Evolutionary conservation across 306 rosid species (phyloP).

Genomic region (Prunus davidiana): DNA sequence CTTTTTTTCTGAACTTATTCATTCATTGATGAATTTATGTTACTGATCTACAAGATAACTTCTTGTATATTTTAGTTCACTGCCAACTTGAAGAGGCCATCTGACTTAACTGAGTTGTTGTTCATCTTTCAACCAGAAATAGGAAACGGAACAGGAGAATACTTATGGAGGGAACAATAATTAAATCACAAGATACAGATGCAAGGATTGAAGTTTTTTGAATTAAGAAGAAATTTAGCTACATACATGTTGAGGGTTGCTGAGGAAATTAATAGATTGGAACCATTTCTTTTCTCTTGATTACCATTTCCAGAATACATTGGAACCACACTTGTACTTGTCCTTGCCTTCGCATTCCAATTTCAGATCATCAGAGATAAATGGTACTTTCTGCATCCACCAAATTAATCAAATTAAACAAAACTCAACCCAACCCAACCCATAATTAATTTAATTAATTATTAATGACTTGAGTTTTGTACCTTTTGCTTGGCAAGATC

Average conservation of each 20-base stretch:
- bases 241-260: background rate
- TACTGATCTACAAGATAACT: background rate
- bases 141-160: background rate
- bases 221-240: background rate
- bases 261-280: background rate
- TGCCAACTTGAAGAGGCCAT: too few species aligned
- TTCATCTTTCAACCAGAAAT: background rate
- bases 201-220: background rate
- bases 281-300: background rate
- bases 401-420: background rate
- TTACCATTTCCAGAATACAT: slow-evolving; percentile 99
- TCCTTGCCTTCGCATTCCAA: slow-evolving; percentile 94
- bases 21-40: slow-evolving; percentile 11
- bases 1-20: background rate
- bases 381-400: slow-evolving; percentile 82
- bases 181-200: background rate
- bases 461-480: background rate
- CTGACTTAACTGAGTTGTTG: background rate
- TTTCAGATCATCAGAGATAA: slow-evolving; percentile 69
- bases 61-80: background rate
- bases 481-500: slow-evolving; percentile 99
- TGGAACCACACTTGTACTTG: slow-evolving; percentile 97
- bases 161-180: too few species aligned
- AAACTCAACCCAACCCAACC: background rate
- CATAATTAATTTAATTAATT: background rate